A percentile compares a stretch with the other conserved stretches of the same genome.
Conservation (phyloP, 2,329 filamentous ascomycete species). For the Fusarium anguioides region DNA sequence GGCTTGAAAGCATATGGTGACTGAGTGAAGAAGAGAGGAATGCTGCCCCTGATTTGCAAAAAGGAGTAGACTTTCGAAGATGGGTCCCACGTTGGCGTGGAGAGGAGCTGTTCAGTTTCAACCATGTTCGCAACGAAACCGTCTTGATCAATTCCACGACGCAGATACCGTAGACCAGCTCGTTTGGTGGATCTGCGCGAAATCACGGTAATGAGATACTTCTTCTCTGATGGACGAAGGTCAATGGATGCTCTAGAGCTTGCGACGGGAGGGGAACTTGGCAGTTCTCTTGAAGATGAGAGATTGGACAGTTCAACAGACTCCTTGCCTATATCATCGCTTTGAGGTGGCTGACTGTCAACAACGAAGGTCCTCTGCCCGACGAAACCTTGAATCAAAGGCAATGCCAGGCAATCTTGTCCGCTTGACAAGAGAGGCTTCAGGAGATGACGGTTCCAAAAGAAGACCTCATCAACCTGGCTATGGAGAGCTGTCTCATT, state of each 20-base stretch:
- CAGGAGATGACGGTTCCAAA: constrained; percentile 88
- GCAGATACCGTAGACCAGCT: constrained; percentile 88
- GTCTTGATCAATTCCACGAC: constrained; percentile 89
- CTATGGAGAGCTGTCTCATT: constrained; percentile 69
- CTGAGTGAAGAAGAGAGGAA: constrained; percentile 95
- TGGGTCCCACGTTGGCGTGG: constrained; percentile 72
- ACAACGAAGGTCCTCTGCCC: constrained; percentile 86
- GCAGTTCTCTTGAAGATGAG: constrained; percentile 44
- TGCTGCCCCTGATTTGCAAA: constrained; percentile 87
- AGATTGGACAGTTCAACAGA: constrained; percentile 60
- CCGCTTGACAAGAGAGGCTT: constrained; percentile 79
- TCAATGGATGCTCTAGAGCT: constrained; percentile 51
- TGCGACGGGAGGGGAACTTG: constrained; percentile 43
- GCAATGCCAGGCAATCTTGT: constrained; percentile 77
- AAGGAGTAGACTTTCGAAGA: constrained; percentile 80
- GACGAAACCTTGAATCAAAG: constrained; percentile 93
- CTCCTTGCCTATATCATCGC: constrained; percentile 58
- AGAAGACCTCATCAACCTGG: constrained; percentile 81
- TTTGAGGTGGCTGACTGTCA: constrained; percentile 68
- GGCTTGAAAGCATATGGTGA: constrained; percentile 94
- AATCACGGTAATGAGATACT: constrained; percentile 86
- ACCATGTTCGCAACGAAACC: constrained; percentile 90
- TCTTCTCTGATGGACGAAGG: constrained; percentile 61
- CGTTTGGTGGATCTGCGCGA: constrained; percentile 89
- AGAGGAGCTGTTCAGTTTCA: constrained; percentile 95